Conservation (phyloP, 2,329 filamentous ascomycete species). For the Aureobasidium sp. region DNA sequence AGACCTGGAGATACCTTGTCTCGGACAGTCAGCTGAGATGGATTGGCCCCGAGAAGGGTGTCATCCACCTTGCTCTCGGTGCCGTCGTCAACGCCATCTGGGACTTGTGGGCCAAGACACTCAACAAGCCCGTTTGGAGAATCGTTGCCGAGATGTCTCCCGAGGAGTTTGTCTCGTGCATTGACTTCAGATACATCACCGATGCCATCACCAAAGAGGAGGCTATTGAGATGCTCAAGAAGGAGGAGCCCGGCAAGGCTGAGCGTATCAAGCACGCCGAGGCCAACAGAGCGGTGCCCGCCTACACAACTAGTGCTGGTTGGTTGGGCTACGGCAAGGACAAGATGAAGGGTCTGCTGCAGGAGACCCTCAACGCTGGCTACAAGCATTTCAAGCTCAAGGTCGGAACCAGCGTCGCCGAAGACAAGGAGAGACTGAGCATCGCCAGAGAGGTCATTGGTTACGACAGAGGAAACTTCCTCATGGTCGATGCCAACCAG, state of each 20-base stretch:
- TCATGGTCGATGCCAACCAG: conserved; percentile 94
- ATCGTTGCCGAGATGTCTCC: conserved; percentile 85
- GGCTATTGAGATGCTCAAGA: conserved; percentile 61
- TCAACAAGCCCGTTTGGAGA: conserved; percentile 81
- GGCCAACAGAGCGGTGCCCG: conserved; percentile 66
- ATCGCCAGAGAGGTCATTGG: conserved; percentile 75
- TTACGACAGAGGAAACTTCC: conserved; percentile 70
- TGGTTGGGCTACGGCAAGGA: conserved; percentile 89
- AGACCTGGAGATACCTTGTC: conserved; percentile 87
- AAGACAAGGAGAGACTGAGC: conserved; percentile 59
- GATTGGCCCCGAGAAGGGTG: conserved; percentile 91
- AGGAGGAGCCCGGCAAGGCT: conserved; percentile 58
- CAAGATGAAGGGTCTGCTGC: conserved; percentile 68
- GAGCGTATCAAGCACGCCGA: conserved; percentile 66
- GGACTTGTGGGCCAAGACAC: conserved; percentile 88
- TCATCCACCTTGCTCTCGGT: conserved; percentile 83
- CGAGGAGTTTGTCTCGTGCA: conserved; percentile 76
- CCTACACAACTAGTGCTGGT: conserved; percentile 82
- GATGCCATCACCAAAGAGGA: conserved; percentile 86
- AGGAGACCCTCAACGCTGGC: conserved; percentile 65
- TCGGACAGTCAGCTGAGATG: conserved; percentile 83
- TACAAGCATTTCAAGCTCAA: conserved; percentile 89
- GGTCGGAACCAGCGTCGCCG: conserved; percentile 64
- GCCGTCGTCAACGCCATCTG: conserved; percentile 86
- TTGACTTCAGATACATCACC: conserved; percentile 92